phyloP scores from a whole-genome alignment of 2,329 filamentous ascomycete genomes.

The Neurospora sp. region DNA sequence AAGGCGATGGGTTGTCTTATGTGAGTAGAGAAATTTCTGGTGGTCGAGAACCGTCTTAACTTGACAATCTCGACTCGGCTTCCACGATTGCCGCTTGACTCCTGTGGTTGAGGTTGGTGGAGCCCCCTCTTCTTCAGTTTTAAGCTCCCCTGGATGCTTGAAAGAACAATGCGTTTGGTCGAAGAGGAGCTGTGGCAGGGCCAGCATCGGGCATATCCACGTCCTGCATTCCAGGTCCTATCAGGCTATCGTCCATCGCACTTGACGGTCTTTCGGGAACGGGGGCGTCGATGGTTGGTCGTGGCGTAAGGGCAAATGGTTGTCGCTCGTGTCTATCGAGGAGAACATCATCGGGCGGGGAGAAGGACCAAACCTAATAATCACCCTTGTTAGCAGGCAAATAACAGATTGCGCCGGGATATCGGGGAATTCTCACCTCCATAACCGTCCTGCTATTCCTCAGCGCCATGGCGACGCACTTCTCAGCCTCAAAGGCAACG shows the following conservation, averaged over 20 bases:
- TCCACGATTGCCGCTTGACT: neutral
- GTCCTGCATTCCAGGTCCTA: slow-evolving; percentile 30
- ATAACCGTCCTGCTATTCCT: slow-evolving; percentile 82
- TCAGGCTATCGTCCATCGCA: slow-evolving; percentile 34
- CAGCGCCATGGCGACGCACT: slow-evolving; percentile 90
- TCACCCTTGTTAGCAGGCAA: slow-evolving; percentile 19
- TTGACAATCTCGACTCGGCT: neutral
- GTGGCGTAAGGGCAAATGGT: slow-evolving; percentile 31
- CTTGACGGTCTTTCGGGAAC: slow-evolving; percentile 40
- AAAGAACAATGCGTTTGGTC: slow-evolving; percentile 40
- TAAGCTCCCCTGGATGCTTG: neutral
- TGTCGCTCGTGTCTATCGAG: slow-evolving; percentile 43
- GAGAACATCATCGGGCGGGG: slow-evolving; percentile 64
- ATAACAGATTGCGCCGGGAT: neutral
- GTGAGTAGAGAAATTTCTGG: neutral
- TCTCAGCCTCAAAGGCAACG: slow-evolving; percentile 96
- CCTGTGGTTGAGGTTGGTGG: neutral
- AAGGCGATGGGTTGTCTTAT: neutral
- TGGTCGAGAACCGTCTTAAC: neutral
- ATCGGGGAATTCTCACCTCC: slow-evolving; percentile 58
- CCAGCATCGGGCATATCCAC: slow-evolving; percentile 48
- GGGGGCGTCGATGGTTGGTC: slow-evolving; percentile 34
- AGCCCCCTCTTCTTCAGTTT: neutral
- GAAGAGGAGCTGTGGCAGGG: slow-evolving; percentile 43
- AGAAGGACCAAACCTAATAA: slow-evolving; percentile 82